Evolutionary conservation across 108 stramenopile genomes (phyloP).

Genomic region (Skeletonema costatum): DNA sequence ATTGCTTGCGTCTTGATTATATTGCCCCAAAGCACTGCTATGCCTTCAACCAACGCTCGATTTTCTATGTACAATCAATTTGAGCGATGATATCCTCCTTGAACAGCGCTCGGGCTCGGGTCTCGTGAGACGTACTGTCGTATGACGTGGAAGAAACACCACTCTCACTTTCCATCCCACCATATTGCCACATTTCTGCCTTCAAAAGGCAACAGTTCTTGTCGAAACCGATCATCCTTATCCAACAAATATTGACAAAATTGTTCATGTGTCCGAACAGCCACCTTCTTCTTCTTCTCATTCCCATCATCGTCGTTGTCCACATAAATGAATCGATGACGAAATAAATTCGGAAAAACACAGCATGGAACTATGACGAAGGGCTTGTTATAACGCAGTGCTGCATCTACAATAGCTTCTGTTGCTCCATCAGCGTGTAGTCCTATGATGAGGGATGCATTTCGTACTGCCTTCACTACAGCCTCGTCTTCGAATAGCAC

Average conservation of each 20-base stretch:
- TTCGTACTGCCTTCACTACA: conserved; percentile 30
- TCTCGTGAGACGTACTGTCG: too few species aligned
- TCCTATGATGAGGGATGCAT: conserved; percentile 72
- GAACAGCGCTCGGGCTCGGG: too few species aligned
- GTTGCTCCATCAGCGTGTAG: conserved; percentile 90
- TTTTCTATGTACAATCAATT: too few species aligned
- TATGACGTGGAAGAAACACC: not conserved
- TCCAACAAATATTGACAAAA: conserved; percentile 73
- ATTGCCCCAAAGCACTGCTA: too few species aligned
- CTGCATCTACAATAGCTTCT: conserved; percentile 85
- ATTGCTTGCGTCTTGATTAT: too few species aligned
- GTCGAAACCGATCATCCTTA: conserved; percentile 38
- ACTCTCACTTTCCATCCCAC: conserved; percentile 40
- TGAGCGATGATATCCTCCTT: too few species aligned
- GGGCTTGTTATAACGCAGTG: conserved; percentile 68
- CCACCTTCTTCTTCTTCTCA: conserved; percentile 35
- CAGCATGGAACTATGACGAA: conserved; percentile 88
- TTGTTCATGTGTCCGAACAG: conserved; percentile 79
- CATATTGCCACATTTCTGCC: conserved; percentile 69
- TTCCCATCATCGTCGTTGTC: not conserved
- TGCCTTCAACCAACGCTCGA: too few species aligned
- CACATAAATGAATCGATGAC: conserved; percentile 35
- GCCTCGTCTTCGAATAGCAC: not conserved
- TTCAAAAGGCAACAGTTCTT: conserved; percentile 55
- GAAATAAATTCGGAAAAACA: conserved; percentile 83